Evolutionary conservation across 2,329 filamentous ascomycete genomes (phyloP).

Genomic region (Ilyonectria mors-panacis): DNA sequence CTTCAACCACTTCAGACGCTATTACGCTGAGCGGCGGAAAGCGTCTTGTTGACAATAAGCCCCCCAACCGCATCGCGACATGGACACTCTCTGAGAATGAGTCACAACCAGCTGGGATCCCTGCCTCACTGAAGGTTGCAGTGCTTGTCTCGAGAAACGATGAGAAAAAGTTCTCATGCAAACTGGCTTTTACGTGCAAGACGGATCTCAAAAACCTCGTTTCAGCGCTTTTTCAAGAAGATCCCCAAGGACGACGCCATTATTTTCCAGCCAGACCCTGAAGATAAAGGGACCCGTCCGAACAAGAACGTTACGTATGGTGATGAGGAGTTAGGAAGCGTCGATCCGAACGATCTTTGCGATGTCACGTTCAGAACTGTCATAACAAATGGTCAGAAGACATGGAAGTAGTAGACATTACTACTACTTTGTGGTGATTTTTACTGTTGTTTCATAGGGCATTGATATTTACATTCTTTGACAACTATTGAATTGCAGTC

Average conservation of each 20-base stretch:
- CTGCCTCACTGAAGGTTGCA: conserved; percentile 14
- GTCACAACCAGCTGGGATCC: conserved; percentile 17
- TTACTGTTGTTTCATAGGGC: too few relatives aligned
- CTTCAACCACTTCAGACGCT: conserved; percentile 14
- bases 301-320: neutral
- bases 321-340: conserved; percentile 1
- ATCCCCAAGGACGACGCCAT: conserved; percentile 5
- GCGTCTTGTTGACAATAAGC: conserved; percentile 19
- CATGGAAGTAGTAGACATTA: neutral
- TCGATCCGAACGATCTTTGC: conserved; percentile 16
- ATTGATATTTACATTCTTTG: too few relatives aligned
- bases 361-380: conserved; percentile 19
- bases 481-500: too few relatives aligned
- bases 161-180: conserved; percentile 4
- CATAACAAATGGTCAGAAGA: conserved; percentile 10
- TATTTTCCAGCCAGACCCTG: conserved; percentile 9
- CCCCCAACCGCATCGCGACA: conserved; percentile 16
- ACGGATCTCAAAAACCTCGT: conserved; percentile 2
- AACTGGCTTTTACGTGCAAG: conserved; percentile 3
- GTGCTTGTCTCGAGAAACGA: neutral
- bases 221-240: conserved; percentile 3
- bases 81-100: conserved; percentile 33
- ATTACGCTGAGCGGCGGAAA: neutral
- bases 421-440: neutral
- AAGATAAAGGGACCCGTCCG: neutral